These are phyloP conservation scores for Acarospora socialis DNA, from an alignment of 2,329 filamentous ascomycete genomes.

Conservation along the genomic window DNA sequence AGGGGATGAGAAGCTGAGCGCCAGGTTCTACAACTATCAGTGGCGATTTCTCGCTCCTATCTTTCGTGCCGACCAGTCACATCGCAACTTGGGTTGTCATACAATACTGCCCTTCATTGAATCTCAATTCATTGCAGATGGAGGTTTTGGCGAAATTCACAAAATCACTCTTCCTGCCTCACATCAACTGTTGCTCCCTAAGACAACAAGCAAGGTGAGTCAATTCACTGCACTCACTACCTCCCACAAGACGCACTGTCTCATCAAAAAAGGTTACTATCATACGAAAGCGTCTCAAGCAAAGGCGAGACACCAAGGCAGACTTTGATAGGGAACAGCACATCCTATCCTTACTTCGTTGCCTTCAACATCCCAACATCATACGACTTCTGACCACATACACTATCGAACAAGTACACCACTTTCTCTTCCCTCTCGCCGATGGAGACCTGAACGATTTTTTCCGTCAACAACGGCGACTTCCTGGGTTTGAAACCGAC, in stretches of 20 bases:
- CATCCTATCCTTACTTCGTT: slow-evolving; percentile 9
- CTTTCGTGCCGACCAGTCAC: background rate
- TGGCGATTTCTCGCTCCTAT: slow-evolving; percentile 3
- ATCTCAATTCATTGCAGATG: background rate
- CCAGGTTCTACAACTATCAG: slow-evolving; percentile 5
- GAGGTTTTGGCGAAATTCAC: slow-evolving; percentile 4
- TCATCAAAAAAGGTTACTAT: background rate
- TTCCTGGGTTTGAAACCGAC: slow-evolving; percentile 4
- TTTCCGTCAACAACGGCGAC: slow-evolving; percentile 2
- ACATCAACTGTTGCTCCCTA: background rate
- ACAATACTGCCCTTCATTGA: slow-evolving; percentile 6
- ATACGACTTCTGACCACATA: slow-evolving; percentile 15
- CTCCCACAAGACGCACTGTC: too few species aligned
- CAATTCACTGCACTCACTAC: background rate
- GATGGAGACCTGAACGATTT: slow-evolving; percentile 13
- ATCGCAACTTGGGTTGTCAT: slow-evolving; percentile 1
- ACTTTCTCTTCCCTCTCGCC: slow-evolving; percentile 16
- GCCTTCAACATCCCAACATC: slow-evolving; percentile 15
- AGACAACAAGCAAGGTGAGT: too few species aligned
- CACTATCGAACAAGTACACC: slow-evolving; percentile 12
- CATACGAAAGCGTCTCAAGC: slow-evolving; percentile 3
- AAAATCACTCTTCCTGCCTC: background rate
- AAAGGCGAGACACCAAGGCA: background rate
- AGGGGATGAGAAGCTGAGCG: background rate
- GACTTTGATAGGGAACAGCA: slow-evolving; percentile 3